A percentile compares a stretch with the other conserved stretches of the same genome.
Evolutionary conservation across 495 filamentous ascomycete species (phyloP).

Genomic region (Aspergillus panamensis): DNA sequence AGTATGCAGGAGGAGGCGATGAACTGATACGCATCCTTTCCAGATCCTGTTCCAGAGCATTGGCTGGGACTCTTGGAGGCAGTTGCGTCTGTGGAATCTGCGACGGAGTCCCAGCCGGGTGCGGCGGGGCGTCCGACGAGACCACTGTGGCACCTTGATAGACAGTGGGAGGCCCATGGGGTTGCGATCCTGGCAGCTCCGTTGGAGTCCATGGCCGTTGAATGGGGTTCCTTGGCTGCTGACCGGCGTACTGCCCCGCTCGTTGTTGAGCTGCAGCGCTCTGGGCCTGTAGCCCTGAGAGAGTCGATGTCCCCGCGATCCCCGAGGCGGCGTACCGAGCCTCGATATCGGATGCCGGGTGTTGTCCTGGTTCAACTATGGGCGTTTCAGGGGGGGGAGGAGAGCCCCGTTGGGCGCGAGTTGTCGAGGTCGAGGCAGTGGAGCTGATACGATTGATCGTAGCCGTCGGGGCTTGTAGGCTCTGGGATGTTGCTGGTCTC

Average conservation of each 20-base stretch:
- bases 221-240: conserved; percentile 44
- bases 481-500: conserved; percentile 30
- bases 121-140: conserved; percentile 32
- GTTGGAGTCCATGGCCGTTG: conserved; percentile 93
- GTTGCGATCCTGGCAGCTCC: conserved; percentile 80
- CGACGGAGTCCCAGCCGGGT: conserved; percentile 25
- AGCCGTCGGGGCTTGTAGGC: conserved; percentile 41
- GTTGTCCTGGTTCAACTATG: conserved; percentile 65
- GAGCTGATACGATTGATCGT: conserved; percentile 78
- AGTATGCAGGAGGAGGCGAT: conserved; percentile 90
- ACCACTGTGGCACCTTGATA: conserved; percentile 77
- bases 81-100: conserved; percentile 28
- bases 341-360: conserved; percentile 76
- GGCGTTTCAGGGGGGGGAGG: conserved; percentile 95
- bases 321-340: conserved; percentile 85
- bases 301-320: conserved; percentile 77
- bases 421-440: conserved; percentile 89
- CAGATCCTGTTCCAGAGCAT: conserved; percentile 81
- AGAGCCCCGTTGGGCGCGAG: conserved; percentile 84
- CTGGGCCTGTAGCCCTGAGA: conserved; percentile 74
- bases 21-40: conserved; percentile 78
- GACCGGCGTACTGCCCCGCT: conserved; percentile 65
- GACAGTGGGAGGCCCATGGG: conserved; percentile 87
- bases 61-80: conserved; percentile 38
- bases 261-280: conserved; percentile 79